Percentiles rank a stretch among this genome's conserved stretches.
phyloP scores from a whole-genome alignment of 1,284 basidiomycete species.

The Ustilago lituana region DNA sequence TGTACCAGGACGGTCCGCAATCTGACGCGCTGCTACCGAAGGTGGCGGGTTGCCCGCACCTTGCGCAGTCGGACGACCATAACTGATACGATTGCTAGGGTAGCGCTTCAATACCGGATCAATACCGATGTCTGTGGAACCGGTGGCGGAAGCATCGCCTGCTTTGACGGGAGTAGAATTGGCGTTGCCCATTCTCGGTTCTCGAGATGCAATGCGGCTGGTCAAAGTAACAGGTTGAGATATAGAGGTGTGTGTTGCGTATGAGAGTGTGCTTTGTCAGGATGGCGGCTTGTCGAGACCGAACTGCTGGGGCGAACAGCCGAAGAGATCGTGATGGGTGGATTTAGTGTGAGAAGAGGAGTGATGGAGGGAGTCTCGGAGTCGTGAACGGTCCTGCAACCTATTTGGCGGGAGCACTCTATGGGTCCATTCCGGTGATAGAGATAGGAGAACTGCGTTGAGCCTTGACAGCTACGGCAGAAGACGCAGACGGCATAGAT shows the following conservation, averaged over 20 bases:
- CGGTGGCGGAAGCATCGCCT: conserved; percentile 7
- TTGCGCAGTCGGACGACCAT: conserved; percentile 1
- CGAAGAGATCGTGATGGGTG: background rate
- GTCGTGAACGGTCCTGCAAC: background rate
- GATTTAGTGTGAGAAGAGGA: background rate
- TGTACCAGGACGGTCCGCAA: conserved; percentile 4
- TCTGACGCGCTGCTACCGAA: conserved; percentile 12
- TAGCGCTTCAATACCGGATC: conserved; percentile 27
- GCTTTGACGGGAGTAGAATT: conserved; percentile 32
- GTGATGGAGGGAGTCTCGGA: background rate
- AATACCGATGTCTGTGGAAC: conserved; percentile 3
- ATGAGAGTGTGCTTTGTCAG: background rate
- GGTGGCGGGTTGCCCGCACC: background rate
- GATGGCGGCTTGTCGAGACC: background rate
- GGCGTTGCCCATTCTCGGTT: conserved; percentile 32
- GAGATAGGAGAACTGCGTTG: background rate
- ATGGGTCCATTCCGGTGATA: conserved; percentile 16
- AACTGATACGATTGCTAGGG: conserved; percentile 18
- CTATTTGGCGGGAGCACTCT: background rate
- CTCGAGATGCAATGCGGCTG: background rate
- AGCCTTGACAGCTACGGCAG: background rate
- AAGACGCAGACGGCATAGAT: too few species aligned
- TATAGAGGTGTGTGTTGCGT: too few species aligned
- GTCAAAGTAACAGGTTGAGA: too few species aligned
- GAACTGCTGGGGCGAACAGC: too few species aligned